These are phyloP conservation scores for Cylindricascospora bacillispora DNA, from an alignment of 1,139 yeast genomes.

Conservation along the genomic window DNA sequence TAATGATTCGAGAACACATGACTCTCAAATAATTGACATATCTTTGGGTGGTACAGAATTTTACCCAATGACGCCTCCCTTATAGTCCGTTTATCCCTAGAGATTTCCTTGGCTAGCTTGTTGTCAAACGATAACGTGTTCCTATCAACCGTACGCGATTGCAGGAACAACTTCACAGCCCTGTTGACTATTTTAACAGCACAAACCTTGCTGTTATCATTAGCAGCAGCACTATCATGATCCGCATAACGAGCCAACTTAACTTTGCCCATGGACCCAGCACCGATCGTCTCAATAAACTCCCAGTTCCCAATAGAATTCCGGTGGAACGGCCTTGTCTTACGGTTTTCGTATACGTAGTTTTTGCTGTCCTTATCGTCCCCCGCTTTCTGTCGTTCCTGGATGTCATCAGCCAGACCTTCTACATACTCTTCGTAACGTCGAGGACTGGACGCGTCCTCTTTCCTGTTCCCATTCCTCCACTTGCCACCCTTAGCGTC, in stretches of 20 bases:
- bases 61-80: slow-evolving; percentile 92
- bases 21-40: slow-evolving; percentile 82
- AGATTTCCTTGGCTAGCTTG: slow-evolving; percentile 71
- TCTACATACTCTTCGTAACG: too few species aligned
- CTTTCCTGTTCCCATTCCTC: too few species aligned
- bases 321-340: slow-evolving; percentile 53
- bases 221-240: too few species aligned
- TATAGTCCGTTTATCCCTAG: slow-evolving; percentile 80
- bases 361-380: background rate
- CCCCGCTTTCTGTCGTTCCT: background rate
- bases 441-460: too few species aligned
- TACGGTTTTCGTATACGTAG: slow-evolving; percentile 4
- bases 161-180: slow-evolving; percentile 65
- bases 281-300: slow-evolving; percentile 86
- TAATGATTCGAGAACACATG: slow-evolving; percentile 92
- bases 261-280: slow-evolving; percentile 98
- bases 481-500: too few species aligned
- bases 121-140: slow-evolving; percentile 32
- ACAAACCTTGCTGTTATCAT: slow-evolving; percentile 51
- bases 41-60: slow-evolving; percentile 76
- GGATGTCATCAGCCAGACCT: too few species aligned
- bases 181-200: slow-evolving; percentile 77
- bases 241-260: slow-evolving; percentile 84
- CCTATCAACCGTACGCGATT: slow-evolving; percentile 45
- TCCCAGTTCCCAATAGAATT: slow-evolving; percentile 95